phyloP scores from a whole-genome alignment of 208 protist species.

The Acanthamoeba culbertsoni region DNA sequence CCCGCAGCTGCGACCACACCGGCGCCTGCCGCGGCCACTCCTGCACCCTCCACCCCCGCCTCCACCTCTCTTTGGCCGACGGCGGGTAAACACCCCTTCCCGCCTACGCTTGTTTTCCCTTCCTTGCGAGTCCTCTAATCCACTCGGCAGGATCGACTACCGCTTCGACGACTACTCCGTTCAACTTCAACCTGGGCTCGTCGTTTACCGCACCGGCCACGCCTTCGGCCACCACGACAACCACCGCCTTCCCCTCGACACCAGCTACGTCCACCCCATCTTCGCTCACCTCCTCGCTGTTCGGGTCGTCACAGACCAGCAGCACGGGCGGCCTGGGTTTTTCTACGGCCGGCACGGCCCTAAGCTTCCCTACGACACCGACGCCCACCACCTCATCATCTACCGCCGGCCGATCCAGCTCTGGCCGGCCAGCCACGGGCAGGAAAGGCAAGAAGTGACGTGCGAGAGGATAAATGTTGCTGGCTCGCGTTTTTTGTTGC shows the following conservation, averaged over 20 bases:
- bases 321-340: slow-evolving; percentile 22
- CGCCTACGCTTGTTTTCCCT: no score
- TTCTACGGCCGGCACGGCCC: not conserved
- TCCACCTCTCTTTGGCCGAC: not conserved
- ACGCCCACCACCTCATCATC: not conserved
- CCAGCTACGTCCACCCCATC: not conserved
- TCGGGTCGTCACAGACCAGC: not conserved
- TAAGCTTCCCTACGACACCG: slow-evolving; percentile 17
- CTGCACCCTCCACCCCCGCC: not conserved
- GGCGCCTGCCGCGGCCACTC: not conserved
- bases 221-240: not conserved
- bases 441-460: not conserved
- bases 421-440: not conserved
- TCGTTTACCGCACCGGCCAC: not conserved
- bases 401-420: not conserved
- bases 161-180: not conserved
- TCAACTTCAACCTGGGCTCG: slow-evolving; percentile 1
- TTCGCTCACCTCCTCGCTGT: slow-evolving; percentile 17
- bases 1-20: not conserved
- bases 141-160: not conserved
- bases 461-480: not conserved
- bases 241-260: not conserved
- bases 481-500: no score
- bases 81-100: not conserved
- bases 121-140: not conserved